Evolutionary conservation across 495 filamentous ascomycete species (phyloP), one percentile per base, ranked within the genome.

Genomic region (Talaromyces thailandensis): DNA sequence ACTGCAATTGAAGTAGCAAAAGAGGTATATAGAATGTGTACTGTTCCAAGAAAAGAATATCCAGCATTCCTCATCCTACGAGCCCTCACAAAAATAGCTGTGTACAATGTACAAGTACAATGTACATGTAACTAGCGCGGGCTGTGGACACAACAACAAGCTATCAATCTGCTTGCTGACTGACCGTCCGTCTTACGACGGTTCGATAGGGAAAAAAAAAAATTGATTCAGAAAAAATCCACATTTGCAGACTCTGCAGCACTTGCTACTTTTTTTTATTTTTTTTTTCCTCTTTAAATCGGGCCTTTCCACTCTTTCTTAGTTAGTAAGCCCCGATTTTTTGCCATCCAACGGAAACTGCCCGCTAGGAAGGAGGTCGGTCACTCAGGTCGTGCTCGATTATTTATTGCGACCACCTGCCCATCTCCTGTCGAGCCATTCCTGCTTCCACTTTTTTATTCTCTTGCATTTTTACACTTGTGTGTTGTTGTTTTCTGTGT

Each of bases 341-440:
- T 60, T 29, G 58, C 58, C 58, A 60, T 60, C 58, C 56, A 23
- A 16, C 56, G 29, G 56, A 26, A 57, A 31, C n/a, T 57, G 25
- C 9, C 53, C 53, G 28, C 53, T 12, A 58, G 32, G n/a, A 58
- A 58, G 56, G 28, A 58, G 56, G 24, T 14, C 14, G 23, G 52
- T 56, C 23, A 29, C 14, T 9, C n/a, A 55, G 40, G 4, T 48
- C 40, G 3, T 48, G 12, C 45, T 24, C 45, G 26, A 55, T 26
- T 50, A 61, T 50, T 61, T 52, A 51, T 52, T 60, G 24, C 26
- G 3, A 28, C 24, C 25, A 31, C 53, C 53, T 32, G 53, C 51
- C 26, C 57, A 9, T 29, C 16, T n/a, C 28, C 51, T 55, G 9
- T 55, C 51, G 24, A 11, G 26, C n/a, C n/a, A 55, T 26, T 29